Conservation (phyloP, 2,329 filamentous ascomycete genomes). For the Shiraia sp. region DNA sequence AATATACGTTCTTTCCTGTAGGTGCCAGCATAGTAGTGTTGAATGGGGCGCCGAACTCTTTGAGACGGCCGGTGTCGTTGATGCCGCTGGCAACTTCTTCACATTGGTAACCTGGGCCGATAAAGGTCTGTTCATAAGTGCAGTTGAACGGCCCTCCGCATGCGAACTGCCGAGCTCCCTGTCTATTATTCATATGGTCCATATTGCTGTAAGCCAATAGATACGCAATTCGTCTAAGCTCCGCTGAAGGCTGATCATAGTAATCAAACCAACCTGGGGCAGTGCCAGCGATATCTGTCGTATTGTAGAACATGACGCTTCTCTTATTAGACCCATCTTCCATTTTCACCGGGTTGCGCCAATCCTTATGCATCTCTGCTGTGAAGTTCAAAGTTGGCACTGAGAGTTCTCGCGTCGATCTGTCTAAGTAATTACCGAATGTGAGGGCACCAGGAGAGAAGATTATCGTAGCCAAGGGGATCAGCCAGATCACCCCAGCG, state of each 20-base stretch:
- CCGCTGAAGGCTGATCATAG: constrained; percentile 40
- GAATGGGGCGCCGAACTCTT: constrained; percentile 32
- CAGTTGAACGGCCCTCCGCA: constrained; percentile 43
- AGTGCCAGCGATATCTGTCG: constrained; percentile 27
- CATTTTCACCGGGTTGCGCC: constrained; percentile 32
- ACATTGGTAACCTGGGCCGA: constrained; percentile 40
- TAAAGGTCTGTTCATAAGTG: constrained; percentile 35
- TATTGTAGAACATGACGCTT: constrained; percentile 41
- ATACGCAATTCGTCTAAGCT: constrained; percentile 32
- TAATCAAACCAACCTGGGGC: constrained; percentile 38
- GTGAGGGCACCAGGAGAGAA: constrained; percentile 44
- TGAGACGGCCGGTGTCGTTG: constrained; percentile 2
- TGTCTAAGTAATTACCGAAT: constrained; percentile 37
- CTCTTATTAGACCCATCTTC: constrained; percentile 25
- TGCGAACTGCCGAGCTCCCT: constrained; percentile 40
- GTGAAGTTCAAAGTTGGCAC: constrained; percentile 37
- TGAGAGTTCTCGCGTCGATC: not conserved
- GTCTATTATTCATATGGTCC: constrained; percentile 25
- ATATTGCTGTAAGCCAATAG: constrained; percentile 37
- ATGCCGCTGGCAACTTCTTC: constrained; percentile 23
- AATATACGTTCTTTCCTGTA: constrained; percentile 32
- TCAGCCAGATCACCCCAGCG: constrained; percentile 39
- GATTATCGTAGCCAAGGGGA: constrained; percentile 43
- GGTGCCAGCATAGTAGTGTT: constrained; percentile 36
- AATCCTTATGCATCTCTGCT: constrained; percentile 37